A percentile compares a stretch with the other conserved stretches of the same genome.
Conservation (phyloP, 208 protist genomes). For the Entamoeba dispar region DNA sequence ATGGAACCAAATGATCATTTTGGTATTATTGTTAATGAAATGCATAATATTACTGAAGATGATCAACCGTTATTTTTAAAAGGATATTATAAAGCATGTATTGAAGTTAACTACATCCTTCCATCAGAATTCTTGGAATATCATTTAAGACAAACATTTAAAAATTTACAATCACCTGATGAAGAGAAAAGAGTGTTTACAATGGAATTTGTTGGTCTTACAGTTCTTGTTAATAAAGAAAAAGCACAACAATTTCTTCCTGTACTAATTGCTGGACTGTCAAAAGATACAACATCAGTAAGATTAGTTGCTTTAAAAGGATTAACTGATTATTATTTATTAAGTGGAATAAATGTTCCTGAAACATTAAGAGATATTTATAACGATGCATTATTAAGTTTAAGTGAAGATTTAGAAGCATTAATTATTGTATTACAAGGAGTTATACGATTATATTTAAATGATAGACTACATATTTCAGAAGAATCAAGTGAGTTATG, state of each 20-base stretch:
- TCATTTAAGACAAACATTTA: neutral
- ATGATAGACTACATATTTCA: neutral
- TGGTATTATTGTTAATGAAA: neutral
- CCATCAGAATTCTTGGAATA: neutral
- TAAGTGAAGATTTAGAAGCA: neutral
- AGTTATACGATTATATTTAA: neutral
- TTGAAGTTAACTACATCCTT: neutral
- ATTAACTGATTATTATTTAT: neutral
- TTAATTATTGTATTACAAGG: neutral
- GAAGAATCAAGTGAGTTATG: neutral
- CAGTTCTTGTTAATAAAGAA: neutral
- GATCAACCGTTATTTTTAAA: neutral
- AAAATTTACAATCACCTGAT: neutral
- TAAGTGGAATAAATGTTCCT: neutral
- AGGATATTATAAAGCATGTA: neutral
- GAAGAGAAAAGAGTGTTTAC: neutral
- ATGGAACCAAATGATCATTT: neutral
- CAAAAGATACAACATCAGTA: neutral
- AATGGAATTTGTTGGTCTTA: neutral
- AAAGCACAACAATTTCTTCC: neutral
- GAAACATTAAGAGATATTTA: neutral
- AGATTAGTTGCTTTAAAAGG: neutral
- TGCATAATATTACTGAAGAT: neutral
- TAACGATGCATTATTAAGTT: neutral
- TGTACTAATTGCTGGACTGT: neutral